These are phyloP conservation scores for Hanseniaspora guilliermondii DNA, from an alignment of 805 yeast species.

Conservation along the genomic window DNA sequence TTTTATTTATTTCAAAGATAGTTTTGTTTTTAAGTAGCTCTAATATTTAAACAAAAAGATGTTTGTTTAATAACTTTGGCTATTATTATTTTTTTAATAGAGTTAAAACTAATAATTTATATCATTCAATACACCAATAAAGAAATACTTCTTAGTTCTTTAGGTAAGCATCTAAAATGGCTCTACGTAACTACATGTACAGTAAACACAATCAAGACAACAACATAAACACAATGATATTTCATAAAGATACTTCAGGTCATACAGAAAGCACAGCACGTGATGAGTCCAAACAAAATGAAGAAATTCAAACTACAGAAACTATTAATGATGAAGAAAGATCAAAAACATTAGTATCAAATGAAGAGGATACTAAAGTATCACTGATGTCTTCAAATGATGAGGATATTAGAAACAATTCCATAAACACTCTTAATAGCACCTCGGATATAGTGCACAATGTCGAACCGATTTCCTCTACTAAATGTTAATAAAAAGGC, in stretches of 20 bases:
- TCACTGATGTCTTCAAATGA: neutral
- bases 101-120: too few relatives aligned
- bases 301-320: neutral
- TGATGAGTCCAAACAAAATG: neutral
- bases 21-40: too few relatives aligned
- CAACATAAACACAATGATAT: constrained; percentile 9
- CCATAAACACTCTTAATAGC: neutral
- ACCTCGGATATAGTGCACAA: neutral
- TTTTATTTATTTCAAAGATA: too few relatives aligned
- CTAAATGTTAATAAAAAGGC: too few relatives aligned
- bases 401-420: neutral
- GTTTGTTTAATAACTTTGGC: too few relatives aligned
- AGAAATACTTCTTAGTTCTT: too few relatives aligned
- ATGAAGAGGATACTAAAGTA: neutral
- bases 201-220: constrained; percentile 13
- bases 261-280: neutral
- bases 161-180: too few relatives aligned
- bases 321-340: neutral
- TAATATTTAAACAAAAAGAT: too few relatives aligned
- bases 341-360: neutral
- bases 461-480: neutral
- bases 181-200: constrained; percentile 14
- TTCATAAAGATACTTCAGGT: neutral
- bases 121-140: too few relatives aligned
- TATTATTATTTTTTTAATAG: too few relatives aligned